Evolutionary conservation across 495 filamentous ascomycete genomes (phyloP), one percentile per base, ranked within the genome.

Genomic region (Neurospora sp.): DNA sequence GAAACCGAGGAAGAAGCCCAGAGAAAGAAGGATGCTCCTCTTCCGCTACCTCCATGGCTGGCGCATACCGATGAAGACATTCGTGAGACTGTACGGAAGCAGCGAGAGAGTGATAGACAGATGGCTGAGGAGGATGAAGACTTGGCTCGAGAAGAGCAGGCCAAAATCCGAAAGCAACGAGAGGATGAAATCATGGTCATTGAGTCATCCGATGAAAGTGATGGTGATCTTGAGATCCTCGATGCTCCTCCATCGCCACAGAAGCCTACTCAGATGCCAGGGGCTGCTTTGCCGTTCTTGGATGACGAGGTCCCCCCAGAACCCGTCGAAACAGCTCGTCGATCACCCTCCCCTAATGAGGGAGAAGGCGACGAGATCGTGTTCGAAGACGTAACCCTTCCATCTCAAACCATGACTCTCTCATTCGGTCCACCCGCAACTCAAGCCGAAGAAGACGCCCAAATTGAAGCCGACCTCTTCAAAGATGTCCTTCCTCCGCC

Each of bases 1-100:
- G 70, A 71, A 39, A 69, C 14, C 0, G 42, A 72, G 41, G 69
- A 22, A 10, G 73, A 74, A 0, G 39, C 70, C 3, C 69, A 76
- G 2, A 84, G 87, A n/a, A 75, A 85, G 22, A 81, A 87, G 27
- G 86, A 91, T 72, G 82, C 86, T 4, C 81, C 87, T 0, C 84
- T 84, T 44, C 90, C 91, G 14, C 79, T 98, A 40, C 96, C 96
- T 1, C 95, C 96, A 5, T 99, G 96, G 96, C 92, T 99, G 77
- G 84, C 85, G 31, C 85, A 86, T 70, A 79, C 76, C 4, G 80
- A 80, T 4, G 53, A 65, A 16, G 87, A 90, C 73, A 88, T 89
- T 37, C 83, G 84, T 53, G 83, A 86, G 14, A 82, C 85, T 40
- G 76, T 90, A 68, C 82, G 82, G 73, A 81, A 83, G 31, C 84